phyloP scores from a whole-genome alignment of 106 monocot species.

The Dendrobium officinale region DNA sequence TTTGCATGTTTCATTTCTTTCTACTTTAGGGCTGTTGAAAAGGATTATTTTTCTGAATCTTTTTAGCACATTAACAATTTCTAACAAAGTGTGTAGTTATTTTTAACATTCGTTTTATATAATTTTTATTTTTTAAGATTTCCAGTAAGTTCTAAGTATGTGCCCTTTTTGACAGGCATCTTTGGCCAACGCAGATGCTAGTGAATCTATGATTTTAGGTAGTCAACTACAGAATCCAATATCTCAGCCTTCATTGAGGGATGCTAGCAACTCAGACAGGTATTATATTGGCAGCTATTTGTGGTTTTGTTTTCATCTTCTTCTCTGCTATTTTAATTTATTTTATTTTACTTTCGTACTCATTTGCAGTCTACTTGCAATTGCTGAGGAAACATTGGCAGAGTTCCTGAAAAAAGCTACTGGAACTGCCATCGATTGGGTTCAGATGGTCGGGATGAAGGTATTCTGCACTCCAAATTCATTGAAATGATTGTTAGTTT shows the following conservation, averaged over 20 bases:
- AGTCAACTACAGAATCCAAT: slow-evolving; percentile 83
- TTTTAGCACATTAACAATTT: not conserved
- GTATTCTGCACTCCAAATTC: slow-evolving; percentile 9
- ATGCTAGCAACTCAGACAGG: slow-evolving; percentile 88
- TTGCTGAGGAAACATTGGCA: slow-evolving; percentile 80
- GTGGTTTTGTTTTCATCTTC: not conserved
- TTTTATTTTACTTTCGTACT: not conserved
- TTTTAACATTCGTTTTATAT: not conserved
- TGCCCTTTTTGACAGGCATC: slow-evolving; percentile 32
- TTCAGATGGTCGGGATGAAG: slow-evolving; percentile 94
- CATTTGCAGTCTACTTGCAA: slow-evolving; percentile 56
- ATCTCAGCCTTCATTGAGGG: slow-evolving; percentile 65
- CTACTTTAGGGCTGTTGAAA: not conserved
- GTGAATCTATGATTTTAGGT: slow-evolving; percentile 87
- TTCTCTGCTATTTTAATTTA: not conserved
- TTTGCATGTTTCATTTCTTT: not conserved
- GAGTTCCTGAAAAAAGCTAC: slow-evolving; percentile 82
- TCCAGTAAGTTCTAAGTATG: not conserved
- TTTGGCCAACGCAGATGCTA: slow-evolving; percentile 52
- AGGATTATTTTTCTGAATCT: not conserved
- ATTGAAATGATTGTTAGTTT: not conserved
- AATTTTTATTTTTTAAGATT: not conserved
- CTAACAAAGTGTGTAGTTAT: not conserved
- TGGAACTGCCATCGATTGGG: slow-evolving; percentile 84
- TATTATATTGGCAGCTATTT: slow-evolving; percentile 19